These are phyloP conservation scores for Entomortierella beljakovae DNA, from an alignment of 192 early-diverging fungal species.

Conservation along the genomic window DNA sequence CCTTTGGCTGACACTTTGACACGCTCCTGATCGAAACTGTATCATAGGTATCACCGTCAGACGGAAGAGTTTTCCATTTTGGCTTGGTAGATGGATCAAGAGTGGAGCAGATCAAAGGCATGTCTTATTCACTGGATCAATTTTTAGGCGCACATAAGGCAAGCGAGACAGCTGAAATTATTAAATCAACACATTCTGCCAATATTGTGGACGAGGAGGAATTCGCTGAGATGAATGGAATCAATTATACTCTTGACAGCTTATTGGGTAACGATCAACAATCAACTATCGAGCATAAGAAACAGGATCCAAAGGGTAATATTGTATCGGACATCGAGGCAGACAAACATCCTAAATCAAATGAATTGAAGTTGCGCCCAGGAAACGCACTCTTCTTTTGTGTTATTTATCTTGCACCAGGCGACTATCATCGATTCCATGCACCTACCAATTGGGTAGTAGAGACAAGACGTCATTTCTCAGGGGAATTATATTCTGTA, in stretches of 20 bases:
- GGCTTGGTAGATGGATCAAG: conserved; percentile 82
- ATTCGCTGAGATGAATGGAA: conserved; percentile 90
- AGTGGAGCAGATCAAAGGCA: conserved; percentile 96
- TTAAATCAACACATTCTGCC: conserved; percentile 68
- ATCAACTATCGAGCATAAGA: conserved; percentile 45
- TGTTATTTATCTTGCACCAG: conserved; percentile 97
- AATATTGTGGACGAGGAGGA: conserved; percentile 80
- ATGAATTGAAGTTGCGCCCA: conserved; percentile 18
- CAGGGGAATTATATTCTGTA: conserved; percentile 95
- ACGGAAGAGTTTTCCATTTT: conserved; percentile 92
- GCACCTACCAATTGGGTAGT: conserved; percentile 97
- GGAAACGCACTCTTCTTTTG: conserved; percentile 88
- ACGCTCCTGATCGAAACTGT: not conserved
- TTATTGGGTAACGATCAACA: conserved; percentile 69
- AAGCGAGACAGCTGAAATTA: conserved; percentile 40
- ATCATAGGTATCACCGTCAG: conserved; percentile 82
- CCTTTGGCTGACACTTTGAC: not conserved
- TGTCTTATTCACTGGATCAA: conserved; percentile 90
- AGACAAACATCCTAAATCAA: conserved; percentile 27
- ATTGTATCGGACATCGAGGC: conserved; percentile 36
- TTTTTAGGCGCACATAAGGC: conserved; percentile 75
- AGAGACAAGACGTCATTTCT: conserved; percentile 87
- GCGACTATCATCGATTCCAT: conserved; percentile 99
- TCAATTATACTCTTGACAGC: conserved; percentile 82
- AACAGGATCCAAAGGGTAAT: conserved; percentile 55